Conservation (phyloP, 169 alveolate species). For the Plasmodium sp. region DNA sequence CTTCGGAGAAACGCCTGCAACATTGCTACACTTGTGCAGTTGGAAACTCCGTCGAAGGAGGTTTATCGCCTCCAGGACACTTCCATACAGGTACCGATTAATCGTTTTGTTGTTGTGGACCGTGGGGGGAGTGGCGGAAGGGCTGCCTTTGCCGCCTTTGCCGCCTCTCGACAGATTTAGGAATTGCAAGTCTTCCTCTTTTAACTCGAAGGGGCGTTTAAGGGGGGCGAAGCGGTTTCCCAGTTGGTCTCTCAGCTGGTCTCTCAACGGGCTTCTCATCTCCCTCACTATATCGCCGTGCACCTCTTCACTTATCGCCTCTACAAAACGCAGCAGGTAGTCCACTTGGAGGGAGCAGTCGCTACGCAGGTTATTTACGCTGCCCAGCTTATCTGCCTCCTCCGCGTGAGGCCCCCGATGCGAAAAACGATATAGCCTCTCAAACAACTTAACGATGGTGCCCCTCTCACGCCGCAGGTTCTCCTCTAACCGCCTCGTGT, state of each 20-base stretch:
- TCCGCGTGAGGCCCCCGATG: not conserved
- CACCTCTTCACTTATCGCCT: constrained; percentile 12
- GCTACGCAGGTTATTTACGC: not conserved
- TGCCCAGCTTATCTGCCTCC: not conserved
- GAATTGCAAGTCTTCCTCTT: constrained; percentile 28
- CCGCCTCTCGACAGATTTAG: not conserved
- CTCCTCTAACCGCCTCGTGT: not conserved
- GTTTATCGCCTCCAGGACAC: constrained; percentile 3
- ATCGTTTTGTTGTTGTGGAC: not conserved
- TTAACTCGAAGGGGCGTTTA: constrained; percentile 1
- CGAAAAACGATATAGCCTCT: not conserved
- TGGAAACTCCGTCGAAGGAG: not conserved
- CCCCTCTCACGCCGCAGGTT: not conserved
- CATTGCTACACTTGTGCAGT: not conserved
- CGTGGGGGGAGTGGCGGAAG: not conserved
- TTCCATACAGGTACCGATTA: constrained; percentile 28
- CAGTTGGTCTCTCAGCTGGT: not conserved
- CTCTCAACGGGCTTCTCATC: not conserved
- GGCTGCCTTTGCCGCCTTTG: not conserved
- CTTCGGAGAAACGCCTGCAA: not conserved
- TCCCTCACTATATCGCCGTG: not conserved
- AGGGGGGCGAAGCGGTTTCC: not conserved
- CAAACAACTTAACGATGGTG: constrained; percentile 7
- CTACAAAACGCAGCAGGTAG: constrained; percentile 28
- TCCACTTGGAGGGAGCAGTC: not conserved